Evolutionary conservation across 2,329 filamentous ascomycete species (phyloP), one percentile per base, ranked within the genome.

Genomic region (Mycosphaerella sp.): DNA sequence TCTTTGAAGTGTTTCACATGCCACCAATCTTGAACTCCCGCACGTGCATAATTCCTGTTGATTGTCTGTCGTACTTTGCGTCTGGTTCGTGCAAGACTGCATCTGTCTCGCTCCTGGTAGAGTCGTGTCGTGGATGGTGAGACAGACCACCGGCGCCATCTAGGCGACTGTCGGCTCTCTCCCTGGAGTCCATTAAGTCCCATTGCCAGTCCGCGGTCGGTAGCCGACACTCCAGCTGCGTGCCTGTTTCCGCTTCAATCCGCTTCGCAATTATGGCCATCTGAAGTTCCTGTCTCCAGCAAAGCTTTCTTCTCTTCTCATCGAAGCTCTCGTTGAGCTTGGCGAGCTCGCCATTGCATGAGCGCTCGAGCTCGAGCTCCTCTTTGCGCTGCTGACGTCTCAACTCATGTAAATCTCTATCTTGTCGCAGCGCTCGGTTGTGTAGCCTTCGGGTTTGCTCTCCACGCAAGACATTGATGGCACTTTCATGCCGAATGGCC

Each of bases 401-500:
- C 41, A 75, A 48, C 17, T 71, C 67, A 31, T 51, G 62, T 2
- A 73, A 50, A 50, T 75, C 73, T n/a, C 64, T 60, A 21, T 73
- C 66, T 53, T 76, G 73, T 47, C 71, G 67, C 46, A 70, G 64
- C 5, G 66, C 48, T 17, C 70, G 69, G 6, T 63, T 55, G 45
- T 69, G 68, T 43, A 70, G 63, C 6, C 73, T 67, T 32, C 72
- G 63, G 41, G 70, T 69, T 61, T 78, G 75, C 54, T 72, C 69
- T 21, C 73, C 74, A 9, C 75, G 66, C 6, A 77, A 59, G 6
- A 77, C 74, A 45, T 75, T 76, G 60, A 76, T 76, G 10, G 73
- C 73, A 48, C 69, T 73, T 17, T 69, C 67, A 45, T 78, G 75
- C 59, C 71, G 73, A 8, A 61, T 63, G 6, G 72, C 70, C 47